Evolutionary conservation across 495 filamentous ascomycete genomes (phyloP).

Genomic region (Pyrenula aspistea): DNA sequence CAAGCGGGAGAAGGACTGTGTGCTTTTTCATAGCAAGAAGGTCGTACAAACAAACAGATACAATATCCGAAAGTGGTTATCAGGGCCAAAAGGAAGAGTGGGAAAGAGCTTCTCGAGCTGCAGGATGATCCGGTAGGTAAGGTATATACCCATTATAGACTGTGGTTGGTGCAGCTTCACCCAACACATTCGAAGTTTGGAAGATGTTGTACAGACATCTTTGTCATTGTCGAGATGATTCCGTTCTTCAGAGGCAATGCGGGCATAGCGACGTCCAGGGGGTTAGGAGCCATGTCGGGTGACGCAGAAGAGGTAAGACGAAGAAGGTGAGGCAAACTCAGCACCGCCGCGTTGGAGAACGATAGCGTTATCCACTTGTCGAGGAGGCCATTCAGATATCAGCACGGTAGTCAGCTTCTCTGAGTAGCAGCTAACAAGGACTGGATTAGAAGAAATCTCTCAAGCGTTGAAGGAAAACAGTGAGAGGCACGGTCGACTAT

Average conservation of each 20-base stretch:
- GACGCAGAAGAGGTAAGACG: not conserved
- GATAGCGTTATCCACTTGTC: no score
- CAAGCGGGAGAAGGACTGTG: not conserved
- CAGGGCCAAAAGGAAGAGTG: not conserved
- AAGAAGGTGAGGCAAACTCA: not conserved
- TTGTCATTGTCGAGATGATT: not conserved
- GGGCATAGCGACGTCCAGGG: not conserved
- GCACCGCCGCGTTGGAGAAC: no score
- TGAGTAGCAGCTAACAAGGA: no score
- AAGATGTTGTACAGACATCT: not conserved
- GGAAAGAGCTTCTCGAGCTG: not conserved
- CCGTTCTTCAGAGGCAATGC: not conserved
- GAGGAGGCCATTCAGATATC: no score
- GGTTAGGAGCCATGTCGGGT: no score
- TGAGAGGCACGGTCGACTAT: no score
- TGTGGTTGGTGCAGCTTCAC: not conserved
- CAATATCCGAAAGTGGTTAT: not conserved
- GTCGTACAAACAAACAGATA: not conserved
- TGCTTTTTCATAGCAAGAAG: not conserved
- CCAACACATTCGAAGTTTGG: not conserved
- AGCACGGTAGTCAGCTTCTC: no score
- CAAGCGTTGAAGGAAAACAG: no score
- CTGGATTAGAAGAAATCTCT: no score
- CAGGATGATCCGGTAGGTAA: not conserved
- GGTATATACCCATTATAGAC: not conserved